Evolutionary conservation across 345 rosid genomes (phyloP).

Genomic region (Camelina neglecta): DNA sequence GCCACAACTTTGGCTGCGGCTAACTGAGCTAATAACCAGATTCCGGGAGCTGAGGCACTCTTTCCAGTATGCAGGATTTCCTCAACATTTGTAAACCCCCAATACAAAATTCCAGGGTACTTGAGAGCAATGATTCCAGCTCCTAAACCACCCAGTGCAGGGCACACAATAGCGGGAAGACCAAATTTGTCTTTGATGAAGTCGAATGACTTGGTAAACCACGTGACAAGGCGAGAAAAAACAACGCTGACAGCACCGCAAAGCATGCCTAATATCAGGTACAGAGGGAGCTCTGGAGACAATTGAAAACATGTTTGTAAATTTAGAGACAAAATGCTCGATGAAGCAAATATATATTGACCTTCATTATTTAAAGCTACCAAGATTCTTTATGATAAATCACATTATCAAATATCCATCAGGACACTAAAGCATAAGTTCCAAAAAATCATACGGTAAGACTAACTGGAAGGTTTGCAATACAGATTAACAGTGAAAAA

Average conservation of each 20-base stretch:
- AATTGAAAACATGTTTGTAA: conserved; percentile 27
- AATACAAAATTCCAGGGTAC: conserved; percentile 94
- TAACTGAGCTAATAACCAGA: conserved; percentile 88
- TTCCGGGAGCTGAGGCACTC: conserved; percentile 97
- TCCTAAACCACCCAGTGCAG: conserved; percentile 97
- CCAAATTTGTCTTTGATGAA: conserved; percentile 79
- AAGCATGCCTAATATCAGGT: conserved; percentile 96
- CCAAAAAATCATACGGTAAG: conserved; percentile 1
- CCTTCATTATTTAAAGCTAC: conserved; percentile 6
- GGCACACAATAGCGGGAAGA: conserved; percentile 89
- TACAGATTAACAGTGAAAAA: not conserved
- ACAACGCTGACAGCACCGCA: conserved; percentile 95
- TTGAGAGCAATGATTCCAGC: conserved; percentile 95
- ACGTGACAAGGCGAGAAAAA: conserved; percentile 78
- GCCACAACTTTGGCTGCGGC: conserved; percentile 96
- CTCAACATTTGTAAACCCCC: conserved; percentile 99
- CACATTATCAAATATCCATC: conserved; percentile 8
- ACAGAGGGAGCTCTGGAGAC: conserved; percentile 84
- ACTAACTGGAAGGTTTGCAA: not conserved
- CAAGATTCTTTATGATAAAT: conserved; percentile 5
- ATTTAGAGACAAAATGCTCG: not conserved
- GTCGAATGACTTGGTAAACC: conserved; percentile 83
- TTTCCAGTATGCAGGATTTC: conserved; percentile 97
- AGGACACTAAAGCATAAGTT: conserved; percentile 16
- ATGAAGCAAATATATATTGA: not conserved